phyloP scores from a whole-genome alignment of 805 yeast species.

The Wickerhamiella qilinensis region DNA sequence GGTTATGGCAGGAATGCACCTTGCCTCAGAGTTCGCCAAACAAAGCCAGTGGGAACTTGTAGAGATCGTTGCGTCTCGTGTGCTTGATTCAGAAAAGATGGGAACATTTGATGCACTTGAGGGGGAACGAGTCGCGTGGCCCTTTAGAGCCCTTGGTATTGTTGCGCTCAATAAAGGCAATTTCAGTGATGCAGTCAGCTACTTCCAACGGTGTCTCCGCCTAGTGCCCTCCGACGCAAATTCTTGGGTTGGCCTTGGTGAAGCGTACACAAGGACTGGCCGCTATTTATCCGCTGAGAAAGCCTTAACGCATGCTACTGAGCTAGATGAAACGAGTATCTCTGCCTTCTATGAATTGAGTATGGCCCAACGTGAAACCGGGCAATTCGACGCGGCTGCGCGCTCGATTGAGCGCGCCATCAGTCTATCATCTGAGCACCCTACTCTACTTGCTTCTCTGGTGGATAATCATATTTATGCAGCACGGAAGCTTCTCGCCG shows the following conservation, averaged over 20 bases:
- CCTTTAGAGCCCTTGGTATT: conserved; percentile 74
- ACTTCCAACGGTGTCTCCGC: conserved; percentile 76
- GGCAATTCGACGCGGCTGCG: conserved; percentile 48
- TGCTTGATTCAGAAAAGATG: conserved; percentile 41
- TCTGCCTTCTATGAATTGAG: conserved; percentile 55
- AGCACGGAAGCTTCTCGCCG: conserved; percentile 33
- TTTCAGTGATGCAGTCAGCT: conserved; percentile 66
- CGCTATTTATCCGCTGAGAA: conserved; percentile 72
- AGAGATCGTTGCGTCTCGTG: conserved; percentile 49
- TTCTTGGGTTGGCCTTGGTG: conserved; percentile 96
- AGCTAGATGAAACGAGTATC: conserved; percentile 39
- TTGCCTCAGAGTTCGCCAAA: conserved; percentile 54
- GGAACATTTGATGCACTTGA: conserved; percentile 2
- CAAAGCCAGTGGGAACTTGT: conserved; percentile 73
- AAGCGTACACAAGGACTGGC: conserved; percentile 75
- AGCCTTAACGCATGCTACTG: conserved; percentile 55
- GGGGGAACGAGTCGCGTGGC: conserved; percentile 39
- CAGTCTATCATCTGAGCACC: conserved; percentile 17
- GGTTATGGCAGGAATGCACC: conserved; percentile 50
- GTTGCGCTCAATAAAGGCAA: conserved; percentile 54
- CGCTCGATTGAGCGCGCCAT: conserved; percentile 2
- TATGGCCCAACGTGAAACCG: conserved; percentile 41
- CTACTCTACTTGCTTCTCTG: conserved; percentile 41
- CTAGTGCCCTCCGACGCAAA: conserved; percentile 48
- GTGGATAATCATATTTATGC: conserved; percentile 23